phyloP scores from a whole-genome alignment of 228 moss, liverwort and hornwort genomes.

The Sphagnum fallax region DNA sequence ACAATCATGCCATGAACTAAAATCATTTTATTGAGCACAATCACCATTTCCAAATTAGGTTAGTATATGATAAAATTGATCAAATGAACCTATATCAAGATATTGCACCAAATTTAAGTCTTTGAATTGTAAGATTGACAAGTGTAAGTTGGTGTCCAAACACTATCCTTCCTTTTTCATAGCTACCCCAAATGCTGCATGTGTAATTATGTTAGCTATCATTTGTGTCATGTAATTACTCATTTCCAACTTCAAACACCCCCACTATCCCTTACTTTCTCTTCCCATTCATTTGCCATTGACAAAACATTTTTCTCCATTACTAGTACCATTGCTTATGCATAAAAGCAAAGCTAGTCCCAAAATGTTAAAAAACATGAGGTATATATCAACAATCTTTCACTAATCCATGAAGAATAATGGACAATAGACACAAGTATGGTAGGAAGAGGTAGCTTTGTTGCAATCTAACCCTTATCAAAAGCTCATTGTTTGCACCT shows the following conservation, averaged over 20 bases:
- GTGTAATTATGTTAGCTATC: slow-evolving; percentile 18
- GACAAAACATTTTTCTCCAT: slow-evolving; percentile 5
- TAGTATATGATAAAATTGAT: background rate
- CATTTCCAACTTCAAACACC: slow-evolving; percentile 10
- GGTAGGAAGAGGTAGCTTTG: too few relatives aligned
- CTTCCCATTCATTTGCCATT: slow-evolving; percentile 4
- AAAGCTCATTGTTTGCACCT: background rate
- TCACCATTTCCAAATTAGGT: too few relatives aligned
- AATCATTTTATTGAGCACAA: too few relatives aligned
- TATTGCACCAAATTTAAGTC: background rate
- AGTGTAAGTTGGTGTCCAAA: slow-evolving; percentile 11
- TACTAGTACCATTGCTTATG: slow-evolving; percentile 1
- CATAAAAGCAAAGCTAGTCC: background rate
- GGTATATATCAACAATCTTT: background rate
- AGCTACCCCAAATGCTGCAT: slow-evolving; percentile 20
- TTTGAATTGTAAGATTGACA: slow-evolving; percentile 1
- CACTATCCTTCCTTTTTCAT: slow-evolving; percentile 10
- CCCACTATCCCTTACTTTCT: background rate
- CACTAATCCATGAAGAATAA: background rate
- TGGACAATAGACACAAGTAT: background rate
- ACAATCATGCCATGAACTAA: too few relatives aligned
- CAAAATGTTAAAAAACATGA: background rate
- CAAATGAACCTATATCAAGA: background rate
- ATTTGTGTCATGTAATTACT: slow-evolving; percentile 7
- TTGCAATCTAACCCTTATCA: too few relatives aligned